Conservation (phyloP, 305 asterid genomes). For the Solanum hybrid region DNA sequence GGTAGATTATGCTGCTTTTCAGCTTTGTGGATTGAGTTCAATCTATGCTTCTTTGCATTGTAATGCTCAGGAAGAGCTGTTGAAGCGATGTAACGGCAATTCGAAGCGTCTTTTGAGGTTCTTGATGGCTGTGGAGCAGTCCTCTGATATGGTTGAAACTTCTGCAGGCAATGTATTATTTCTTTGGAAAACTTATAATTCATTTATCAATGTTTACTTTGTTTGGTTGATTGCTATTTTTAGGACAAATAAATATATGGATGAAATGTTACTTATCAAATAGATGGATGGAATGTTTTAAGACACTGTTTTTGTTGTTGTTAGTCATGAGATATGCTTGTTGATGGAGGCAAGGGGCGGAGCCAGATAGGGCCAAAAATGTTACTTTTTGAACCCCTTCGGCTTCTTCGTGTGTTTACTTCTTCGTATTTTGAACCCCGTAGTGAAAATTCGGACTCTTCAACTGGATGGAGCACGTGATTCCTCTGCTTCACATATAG, state of each 20-base stretch:
- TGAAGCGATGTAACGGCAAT: constrained; percentile 49
- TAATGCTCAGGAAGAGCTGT: constrained; percentile 33
- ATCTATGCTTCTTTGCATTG: constrained; percentile 37
- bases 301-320: background rate
- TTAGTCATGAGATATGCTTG: background rate
- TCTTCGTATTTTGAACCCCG: background rate
- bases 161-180: constrained; percentile 72
- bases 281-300: background rate
- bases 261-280: background rate
- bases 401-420: background rate
- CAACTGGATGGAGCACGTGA: background rate
- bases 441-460: background rate
- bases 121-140: constrained; percentile 67
- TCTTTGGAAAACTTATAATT: constrained; percentile 4
- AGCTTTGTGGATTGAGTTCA: constrained; percentile 51
- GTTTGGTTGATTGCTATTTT: background rate
- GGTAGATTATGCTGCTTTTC: constrained; percentile 65
- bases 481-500: background rate
- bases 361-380: background rate
- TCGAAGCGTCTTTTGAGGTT: constrained; percentile 69
- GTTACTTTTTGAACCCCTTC: background rate
- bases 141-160: constrained; percentile 57
- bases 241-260: background rate
- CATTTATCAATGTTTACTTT: background rate
- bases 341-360: background rate